Conservation (phyloP, 176 grass and related monocot species). For the Triticum timopheevii region DNA sequence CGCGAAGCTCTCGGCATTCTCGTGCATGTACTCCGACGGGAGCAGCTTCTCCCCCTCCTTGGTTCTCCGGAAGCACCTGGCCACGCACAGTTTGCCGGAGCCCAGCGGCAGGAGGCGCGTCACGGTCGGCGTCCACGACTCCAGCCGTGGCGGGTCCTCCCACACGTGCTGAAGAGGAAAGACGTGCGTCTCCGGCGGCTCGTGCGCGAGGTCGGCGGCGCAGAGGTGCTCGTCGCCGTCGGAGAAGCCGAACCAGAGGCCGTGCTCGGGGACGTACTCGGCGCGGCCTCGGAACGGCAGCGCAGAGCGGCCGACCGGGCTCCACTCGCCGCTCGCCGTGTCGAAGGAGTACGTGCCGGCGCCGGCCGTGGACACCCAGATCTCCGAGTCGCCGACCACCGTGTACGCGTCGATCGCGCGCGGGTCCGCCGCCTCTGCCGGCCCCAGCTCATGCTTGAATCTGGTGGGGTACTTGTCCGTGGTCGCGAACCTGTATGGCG, state of each 20-base stretch:
- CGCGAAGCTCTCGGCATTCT: not conserved
- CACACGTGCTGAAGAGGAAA: not conserved
- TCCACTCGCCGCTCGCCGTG: not conserved
- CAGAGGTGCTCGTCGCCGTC: not conserved
- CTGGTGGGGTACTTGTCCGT: not conserved
- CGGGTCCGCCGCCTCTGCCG: not conserved
- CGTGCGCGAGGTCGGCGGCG: not conserved
- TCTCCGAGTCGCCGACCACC: not conserved
- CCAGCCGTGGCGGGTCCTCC: not conserved
- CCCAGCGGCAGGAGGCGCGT: not conserved
- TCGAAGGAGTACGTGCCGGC: not conserved
- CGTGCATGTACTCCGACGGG: not conserved
- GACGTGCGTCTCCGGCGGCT: not conserved
- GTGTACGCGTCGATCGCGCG: not conserved
- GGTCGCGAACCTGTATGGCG: not conserved
- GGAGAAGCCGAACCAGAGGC: conserved; percentile 13
- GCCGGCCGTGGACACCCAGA: not conserved
- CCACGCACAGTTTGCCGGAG: not conserved
- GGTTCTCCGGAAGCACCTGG: not conserved
- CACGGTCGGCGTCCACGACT: not conserved
- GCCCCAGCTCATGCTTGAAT: not conserved
- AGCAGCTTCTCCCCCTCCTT: not conserved
- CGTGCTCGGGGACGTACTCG: not conserved
- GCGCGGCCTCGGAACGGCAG: not conserved
- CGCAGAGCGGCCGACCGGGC: not conserved